Evolutionary conservation across 179 eudicot species (phyloP).

Genomic region (Beta lomatogona): DNA sequence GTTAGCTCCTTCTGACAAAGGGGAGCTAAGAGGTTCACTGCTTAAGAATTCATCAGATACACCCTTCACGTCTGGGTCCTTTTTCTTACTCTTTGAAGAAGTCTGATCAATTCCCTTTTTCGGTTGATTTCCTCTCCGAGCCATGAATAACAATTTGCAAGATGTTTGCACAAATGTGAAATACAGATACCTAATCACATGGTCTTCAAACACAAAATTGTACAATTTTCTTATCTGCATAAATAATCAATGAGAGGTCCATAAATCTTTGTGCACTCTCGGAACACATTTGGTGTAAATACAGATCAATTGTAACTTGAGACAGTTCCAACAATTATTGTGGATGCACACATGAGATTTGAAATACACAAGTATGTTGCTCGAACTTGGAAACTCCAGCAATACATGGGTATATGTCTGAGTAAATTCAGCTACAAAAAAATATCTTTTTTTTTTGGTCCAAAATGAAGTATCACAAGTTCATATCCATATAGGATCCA

Average conservation of each 20-base stretch:
- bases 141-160: conserved; percentile 44
- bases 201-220: conserved; percentile 22
- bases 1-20: conserved; percentile 35
- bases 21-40: conserved; percentile 37
- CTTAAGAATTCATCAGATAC: conserved; percentile 39
- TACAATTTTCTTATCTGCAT: conserved; percentile 24
- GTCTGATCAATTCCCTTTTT: conserved; percentile 61
- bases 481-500: too few relatives aligned
- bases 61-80: conserved; percentile 51
- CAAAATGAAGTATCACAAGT: background rate
- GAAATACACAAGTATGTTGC: background rate
- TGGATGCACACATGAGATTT: background rate
- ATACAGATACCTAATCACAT: conserved; percentile 19
- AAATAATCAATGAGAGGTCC: background rate
- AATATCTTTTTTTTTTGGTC: too few relatives aligned
- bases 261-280: background rate
- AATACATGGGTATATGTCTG: background rate
- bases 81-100: conserved; percentile 50
- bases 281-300: background rate
- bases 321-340: background rate
- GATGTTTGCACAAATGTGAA: conserved; percentile 12
- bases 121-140: conserved; percentile 74
- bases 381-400: background rate
- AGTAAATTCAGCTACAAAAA: background rate
- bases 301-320: background rate